Evolutionary conservation across 805 yeast species (phyloP).

Genomic region (Wickerhamia fluorescens): DNA sequence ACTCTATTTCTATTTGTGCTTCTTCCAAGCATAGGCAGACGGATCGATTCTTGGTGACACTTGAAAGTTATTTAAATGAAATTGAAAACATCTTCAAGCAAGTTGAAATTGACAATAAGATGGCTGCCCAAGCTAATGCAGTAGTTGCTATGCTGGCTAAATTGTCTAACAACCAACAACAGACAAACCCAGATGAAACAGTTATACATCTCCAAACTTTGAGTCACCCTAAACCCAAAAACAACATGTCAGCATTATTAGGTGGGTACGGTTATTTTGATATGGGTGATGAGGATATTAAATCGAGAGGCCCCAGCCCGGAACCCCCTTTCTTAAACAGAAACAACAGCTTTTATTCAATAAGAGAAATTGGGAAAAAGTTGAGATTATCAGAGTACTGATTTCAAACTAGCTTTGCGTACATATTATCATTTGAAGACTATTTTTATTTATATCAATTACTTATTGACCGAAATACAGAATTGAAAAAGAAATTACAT

Average conservation of each 20-base stretch:
- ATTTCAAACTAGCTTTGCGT: conserved; percentile 3
- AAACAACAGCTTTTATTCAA: conserved; percentile 31
- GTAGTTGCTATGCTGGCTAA: conserved; percentile 1
- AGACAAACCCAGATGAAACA: neutral
- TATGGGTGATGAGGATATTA: conserved; percentile 45
- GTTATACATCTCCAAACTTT: neutral
- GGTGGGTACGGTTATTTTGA: conserved; percentile 61
- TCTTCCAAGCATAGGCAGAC: conserved; percentile 59
- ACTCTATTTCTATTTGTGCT: conserved; percentile 45
- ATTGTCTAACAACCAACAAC: neutral
- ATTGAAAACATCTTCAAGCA: conserved; percentile 29
- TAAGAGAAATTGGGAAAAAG: conserved; percentile 59
- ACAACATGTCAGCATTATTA: conserved; percentile 19
- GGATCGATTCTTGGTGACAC: conserved; percentile 45
- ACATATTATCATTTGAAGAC: conserved; percentile 3
- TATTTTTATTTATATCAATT: too few relatives aligned
- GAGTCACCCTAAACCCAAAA: conserved; percentile 1
- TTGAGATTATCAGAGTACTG: conserved; percentile 57
- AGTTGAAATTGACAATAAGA: conserved; percentile 9
- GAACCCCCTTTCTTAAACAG: conserved; percentile 42
- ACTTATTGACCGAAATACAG: too few relatives aligned
- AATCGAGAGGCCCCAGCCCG: conserved; percentile 53
- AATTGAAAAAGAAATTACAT: too few relatives aligned
- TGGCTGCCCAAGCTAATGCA: conserved; percentile 1
- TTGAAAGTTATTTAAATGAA: conserved; percentile 44